These are phyloP conservation scores for Fragaria vesca DNA, from an alignment of 306 rosid species.

Conservation along the genomic window DNA sequence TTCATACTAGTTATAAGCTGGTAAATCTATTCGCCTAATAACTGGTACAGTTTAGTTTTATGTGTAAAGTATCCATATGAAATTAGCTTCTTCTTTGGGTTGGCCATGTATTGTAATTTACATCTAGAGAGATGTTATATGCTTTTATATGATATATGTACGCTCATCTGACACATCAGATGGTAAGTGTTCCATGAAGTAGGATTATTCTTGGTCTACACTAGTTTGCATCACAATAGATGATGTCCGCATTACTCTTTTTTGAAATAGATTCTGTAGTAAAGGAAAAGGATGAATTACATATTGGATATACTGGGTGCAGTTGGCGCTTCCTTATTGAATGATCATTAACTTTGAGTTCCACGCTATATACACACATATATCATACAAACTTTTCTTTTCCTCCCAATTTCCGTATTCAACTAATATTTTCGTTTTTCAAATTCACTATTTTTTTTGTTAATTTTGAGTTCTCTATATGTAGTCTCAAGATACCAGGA, in stretches of 20 bases:
- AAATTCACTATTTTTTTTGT: not conserved
- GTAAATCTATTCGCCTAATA: not conserved
- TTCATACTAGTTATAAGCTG: not conserved
- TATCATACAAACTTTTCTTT: not conserved
- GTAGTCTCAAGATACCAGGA: conserved; percentile 69
- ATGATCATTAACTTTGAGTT: not conserved
- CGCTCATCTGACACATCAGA: not conserved
- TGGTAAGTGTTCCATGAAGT: not conserved
- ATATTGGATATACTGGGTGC: not conserved
- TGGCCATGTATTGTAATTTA: conserved; percentile 3
- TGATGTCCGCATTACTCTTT: not conserved
- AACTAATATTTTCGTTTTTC: not conserved
- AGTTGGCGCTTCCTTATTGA: not conserved
- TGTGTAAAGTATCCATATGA: not conserved
- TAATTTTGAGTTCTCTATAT: conserved; percentile 25
- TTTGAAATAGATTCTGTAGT: not conserved
- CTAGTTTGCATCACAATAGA: conserved; percentile 2
- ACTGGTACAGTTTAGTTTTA: not conserved
- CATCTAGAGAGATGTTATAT: not conserved
- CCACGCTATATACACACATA: not conserved
- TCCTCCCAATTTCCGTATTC: not conserved
- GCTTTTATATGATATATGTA: not conserved
- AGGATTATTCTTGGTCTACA: not conserved
- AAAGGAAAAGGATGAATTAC: not conserved
- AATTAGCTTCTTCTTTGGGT: not conserved